Evolutionary conservation across 257 asterid species (phyloP), one percentile per base, ranked within the genome.

Genomic region (Fraxinus cuspidata): DNA sequence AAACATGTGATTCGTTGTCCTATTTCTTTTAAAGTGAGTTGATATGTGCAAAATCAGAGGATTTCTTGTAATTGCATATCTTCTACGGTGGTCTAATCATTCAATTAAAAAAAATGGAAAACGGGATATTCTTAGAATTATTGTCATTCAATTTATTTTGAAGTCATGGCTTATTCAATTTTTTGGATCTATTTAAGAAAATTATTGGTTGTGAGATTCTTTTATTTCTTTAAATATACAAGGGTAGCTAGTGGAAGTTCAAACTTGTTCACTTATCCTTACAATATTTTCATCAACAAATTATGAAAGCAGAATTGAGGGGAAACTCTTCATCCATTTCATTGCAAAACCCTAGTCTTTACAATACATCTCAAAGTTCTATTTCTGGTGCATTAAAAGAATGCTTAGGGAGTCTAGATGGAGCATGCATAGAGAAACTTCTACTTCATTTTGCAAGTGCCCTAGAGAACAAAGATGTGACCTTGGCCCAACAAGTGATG

Each of bases 401-500:
- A 28, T 85, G 92, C 77, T 84, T 86, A 7, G 89, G 86, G 35
- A 89, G 70, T 72, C 86, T 91, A 5, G 97, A 91, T 42, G 96
- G 93, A 4, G 90, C 94, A 8, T 92, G 97, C 89, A 88, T 86
- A 65, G 97, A 92, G 84, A 91, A 91, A 83, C 93, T 92, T 47
- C 63, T 92, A 38, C 86, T 89, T 72, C 97, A 92, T 72, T 89
- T 93, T 49, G 96, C 91, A 25, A 84, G 83, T 49, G 97, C 96
- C 23, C 81, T 92, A 0, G 95, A 92, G 74, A 75, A 82, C 77
- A 88, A 90, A 76, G 95, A 92, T 80, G 95, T 91, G 21, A 92
- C 97, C 12, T 68, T 88, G 71, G 96, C 97, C 11, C 97, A 91
- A 58, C 96, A 92, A 86, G 93, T 92, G 31, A 90, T 89, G 97